These are phyloP conservation scores for Phytophthora podocarpi DNA, from an alignment of 352 stramenopile genomes.

Conservation along the genomic window DNA sequence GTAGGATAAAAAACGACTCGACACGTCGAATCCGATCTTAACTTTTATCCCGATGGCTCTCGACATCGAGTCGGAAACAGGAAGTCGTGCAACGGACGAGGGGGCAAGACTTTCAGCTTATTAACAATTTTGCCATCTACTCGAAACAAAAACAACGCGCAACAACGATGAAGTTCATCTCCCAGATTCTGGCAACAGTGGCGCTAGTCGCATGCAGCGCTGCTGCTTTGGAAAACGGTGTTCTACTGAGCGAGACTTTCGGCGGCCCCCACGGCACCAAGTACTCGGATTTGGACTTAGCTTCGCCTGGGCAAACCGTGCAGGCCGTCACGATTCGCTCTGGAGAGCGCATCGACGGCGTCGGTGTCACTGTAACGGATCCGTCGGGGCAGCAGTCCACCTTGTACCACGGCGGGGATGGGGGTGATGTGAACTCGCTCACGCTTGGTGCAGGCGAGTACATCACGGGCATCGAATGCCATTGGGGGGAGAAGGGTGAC, in stretches of 20 bases:
- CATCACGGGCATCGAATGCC: constrained; percentile 6
- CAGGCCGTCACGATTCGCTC: background rate
- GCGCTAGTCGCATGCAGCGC: background rate
- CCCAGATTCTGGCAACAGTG: background rate
- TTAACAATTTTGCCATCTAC: too few relatives aligned
- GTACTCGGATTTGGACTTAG: background rate
- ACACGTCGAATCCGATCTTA: too few relatives aligned
- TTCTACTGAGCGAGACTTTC: background rate
- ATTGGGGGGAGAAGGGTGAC: constrained; percentile 7
- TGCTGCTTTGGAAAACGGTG: background rate
- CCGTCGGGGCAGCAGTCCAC: background rate
- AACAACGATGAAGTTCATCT: background rate
- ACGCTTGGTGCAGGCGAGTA: constrained; percentile 2
- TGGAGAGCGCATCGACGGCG: background rate
- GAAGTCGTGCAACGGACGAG: too few relatives aligned
- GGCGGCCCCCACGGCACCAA: background rate
- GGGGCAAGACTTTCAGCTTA: too few relatives aligned
- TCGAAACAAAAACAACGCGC: too few relatives aligned
- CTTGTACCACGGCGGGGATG: constrained; percentile 8
- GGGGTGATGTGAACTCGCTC: background rate
- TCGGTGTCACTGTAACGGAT: background rate
- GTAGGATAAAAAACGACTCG: too few relatives aligned
- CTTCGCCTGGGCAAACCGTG: background rate
- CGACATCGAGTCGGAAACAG: too few relatives aligned
- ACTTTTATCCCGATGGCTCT: too few relatives aligned